Evolutionary conservation across 1,284 basidiomycete species (phyloP), one percentile per base, ranked within the genome.

Genomic region (Ustilago tritici): DNA sequence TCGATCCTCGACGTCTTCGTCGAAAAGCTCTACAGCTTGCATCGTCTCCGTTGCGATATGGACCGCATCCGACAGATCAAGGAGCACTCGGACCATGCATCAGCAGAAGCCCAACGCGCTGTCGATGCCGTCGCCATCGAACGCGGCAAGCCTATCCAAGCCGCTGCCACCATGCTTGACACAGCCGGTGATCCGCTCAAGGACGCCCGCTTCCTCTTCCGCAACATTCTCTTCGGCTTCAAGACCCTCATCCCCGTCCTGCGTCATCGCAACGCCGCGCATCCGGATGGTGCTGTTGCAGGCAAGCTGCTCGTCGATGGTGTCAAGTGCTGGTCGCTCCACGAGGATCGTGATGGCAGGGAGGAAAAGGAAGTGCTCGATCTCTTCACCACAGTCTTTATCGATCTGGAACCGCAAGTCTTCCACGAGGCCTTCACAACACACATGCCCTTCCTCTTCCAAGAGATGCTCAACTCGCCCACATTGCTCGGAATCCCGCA

Each of bases 311-410:
- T 99, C 87, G 91, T 93, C 79, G 91, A 92, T 58, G 92, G 92
- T 78, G 90, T 98, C 70, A 90, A 91, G 40, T 94, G 93, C 87
- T 92, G 98, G 89, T 90, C 92, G 14, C 89, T 96, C 55, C 94
- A 93, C 85, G 95, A 98, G 79, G 89, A 90, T 9, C 84, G 87
- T 36, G 89, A 87, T 50, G 84, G 90, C 47, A 91, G 92, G 56
- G 95, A 98, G 76, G 91, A 92, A 68, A 93, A 91, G 68, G 95
- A 97, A 82, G 91, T 92, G 15, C 91, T 95, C 85, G 96, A 99
- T 70, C 91, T 92, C 88, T 91, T 99, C 67, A 92, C 91, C 38
- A 84, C 78, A 56, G 78, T 85, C 65, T 83, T 85, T 41, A 80
- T 84, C 63, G 84, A 86, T 92, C 61, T 90, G 41, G 76, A 78